phyloP scores from a whole-genome alignment of 345 rosid species.

The Syzygium oleosum region DNA sequence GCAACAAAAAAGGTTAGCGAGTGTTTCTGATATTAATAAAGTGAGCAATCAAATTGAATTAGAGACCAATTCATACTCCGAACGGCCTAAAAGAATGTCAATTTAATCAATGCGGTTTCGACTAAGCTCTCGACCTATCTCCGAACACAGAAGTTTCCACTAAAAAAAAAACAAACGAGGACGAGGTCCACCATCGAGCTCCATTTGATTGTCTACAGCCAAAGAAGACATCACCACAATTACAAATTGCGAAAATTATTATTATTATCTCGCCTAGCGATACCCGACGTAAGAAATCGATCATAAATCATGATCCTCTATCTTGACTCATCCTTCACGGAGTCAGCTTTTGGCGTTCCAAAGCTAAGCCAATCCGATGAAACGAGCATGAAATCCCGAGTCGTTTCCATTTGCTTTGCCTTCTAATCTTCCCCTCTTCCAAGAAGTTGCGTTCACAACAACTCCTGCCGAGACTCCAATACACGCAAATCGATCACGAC shows the following conservation, averaged over 20 bases:
- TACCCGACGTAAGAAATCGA: not conserved
- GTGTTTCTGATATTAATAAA: not conserved
- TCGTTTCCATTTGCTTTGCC: not conserved
- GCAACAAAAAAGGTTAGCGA: not conserved
- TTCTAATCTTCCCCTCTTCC: not conserved
- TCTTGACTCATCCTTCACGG: not conserved
- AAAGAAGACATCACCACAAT: not conserved
- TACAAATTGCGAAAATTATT: not conserved
- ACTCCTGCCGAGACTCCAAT: not conserved
- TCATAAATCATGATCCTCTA: not conserved
- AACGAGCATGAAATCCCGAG: not conserved
- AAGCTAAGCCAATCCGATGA: not conserved
- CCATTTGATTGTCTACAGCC: not conserved
- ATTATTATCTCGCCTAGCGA: not conserved
- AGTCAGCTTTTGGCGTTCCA: not conserved
- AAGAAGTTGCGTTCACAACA: not conserved
- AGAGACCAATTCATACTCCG: not conserved
- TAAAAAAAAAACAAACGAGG: not conserved
- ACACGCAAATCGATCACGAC: not conserved
- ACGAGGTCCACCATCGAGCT: not conserved
- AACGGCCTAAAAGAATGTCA: not conserved
- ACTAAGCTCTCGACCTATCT: not conserved
- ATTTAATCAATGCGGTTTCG: not conserved
- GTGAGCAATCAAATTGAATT: not conserved
- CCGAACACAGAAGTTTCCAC: not conserved